Percentiles rank a stretch among this genome's conserved stretches.
Conservation (phyloP, 2,329 filamentous ascomycete genomes). For the Corynespora cassiicola region DNA sequence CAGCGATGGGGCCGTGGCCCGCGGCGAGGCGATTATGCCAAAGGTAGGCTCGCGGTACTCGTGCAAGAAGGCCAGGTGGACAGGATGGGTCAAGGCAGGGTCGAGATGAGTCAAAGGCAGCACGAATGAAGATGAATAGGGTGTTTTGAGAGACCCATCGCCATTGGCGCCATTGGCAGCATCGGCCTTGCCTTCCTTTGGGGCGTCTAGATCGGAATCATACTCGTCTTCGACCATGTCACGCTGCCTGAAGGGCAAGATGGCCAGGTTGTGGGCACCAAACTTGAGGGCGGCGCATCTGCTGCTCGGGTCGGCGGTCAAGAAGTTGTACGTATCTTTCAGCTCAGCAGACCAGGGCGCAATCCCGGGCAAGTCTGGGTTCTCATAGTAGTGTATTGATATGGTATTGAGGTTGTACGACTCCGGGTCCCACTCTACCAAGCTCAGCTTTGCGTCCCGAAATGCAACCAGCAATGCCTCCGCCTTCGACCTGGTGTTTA, state of each 20-base stretch:
- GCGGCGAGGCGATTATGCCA: conserved; percentile 84
- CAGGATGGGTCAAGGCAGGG: conserved; percentile 82
- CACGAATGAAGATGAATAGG: conserved; percentile 91
- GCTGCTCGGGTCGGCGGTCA: conserved; percentile 89
- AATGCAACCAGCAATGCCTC: conserved; percentile 84
- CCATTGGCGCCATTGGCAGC: conserved; percentile 46
- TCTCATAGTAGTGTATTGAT: conserved; percentile 98
- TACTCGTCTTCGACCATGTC: conserved; percentile 92
- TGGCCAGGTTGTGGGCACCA: conserved; percentile 85
- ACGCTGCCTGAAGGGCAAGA: conserved; percentile 86
- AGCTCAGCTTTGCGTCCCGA: conserved; percentile 88
- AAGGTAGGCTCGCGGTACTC: conserved; percentile 98
- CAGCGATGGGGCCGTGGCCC: conserved; percentile 75
- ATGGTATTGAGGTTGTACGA: conserved; percentile 81
- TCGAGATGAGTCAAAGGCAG: conserved; percentile 88
- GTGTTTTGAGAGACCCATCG: conserved; percentile 59
- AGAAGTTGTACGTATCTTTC: conserved; percentile 77
- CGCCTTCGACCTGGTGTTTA: conserved; percentile 77
- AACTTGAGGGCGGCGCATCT: conserved; percentile 96
- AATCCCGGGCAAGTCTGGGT: conserved; percentile 79
- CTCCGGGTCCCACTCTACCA: conserved; percentile 92
- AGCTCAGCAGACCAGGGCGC: conserved; percentile 82
- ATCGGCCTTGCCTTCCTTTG: conserved; percentile 35
- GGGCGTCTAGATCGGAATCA: conserved; percentile 79
- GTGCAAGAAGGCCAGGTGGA: conserved; percentile 91